Evolutionary conservation across 2,329 filamentous ascomycete genomes (phyloP).

Genomic region (Hymenoscyphus repandus): DNA sequence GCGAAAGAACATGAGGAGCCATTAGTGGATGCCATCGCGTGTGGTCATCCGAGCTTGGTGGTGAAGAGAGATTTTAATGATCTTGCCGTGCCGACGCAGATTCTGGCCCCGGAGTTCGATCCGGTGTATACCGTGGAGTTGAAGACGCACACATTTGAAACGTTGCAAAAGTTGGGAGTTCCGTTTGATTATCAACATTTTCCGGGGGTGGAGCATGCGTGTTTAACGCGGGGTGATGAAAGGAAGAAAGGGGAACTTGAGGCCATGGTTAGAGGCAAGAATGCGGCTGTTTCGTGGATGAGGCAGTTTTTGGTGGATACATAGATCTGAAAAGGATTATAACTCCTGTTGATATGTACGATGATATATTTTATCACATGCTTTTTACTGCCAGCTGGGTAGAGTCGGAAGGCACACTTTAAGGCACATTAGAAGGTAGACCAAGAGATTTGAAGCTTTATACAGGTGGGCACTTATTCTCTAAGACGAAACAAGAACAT

Average conservation of each 20-base stretch:
- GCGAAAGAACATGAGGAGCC: neutral
- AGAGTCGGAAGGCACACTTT: too few species aligned
- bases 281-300: slow-evolving; percentile 43
- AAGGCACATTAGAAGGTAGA: too few species aligned
- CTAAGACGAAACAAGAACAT: too few species aligned
- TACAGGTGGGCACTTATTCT: too few species aligned
- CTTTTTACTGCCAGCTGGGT: too few species aligned
- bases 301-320: slow-evolving; percentile 7
- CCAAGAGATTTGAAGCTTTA: too few species aligned
- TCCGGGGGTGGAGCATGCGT: slow-evolving; percentile 44
- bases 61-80: slow-evolving; percentile 21
- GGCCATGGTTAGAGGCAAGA: slow-evolving; percentile 43
- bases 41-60: slow-evolving; percentile 4
- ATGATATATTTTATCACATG: too few species aligned
- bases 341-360: too few species aligned
- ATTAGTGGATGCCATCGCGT: slow-evolving; percentile 8
- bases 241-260: slow-evolving; percentile 35
- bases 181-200: slow-evolving; percentile 48
- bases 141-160: slow-evolving; percentile 31
- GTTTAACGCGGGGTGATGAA: slow-evolving; percentile 38
- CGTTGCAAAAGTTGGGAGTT: slow-evolving; percentile 35
- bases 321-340: too few species aligned
- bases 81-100: slow-evolving; percentile 7
- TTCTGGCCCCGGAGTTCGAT: slow-evolving; percentile 11
- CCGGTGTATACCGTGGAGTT: slow-evolving; percentile 5